Evolutionary conservation across 208 protist genomes (phyloP), one percentile per base, ranked within the genome.

Genomic region (Novymonas esmeraldas): DNA sequence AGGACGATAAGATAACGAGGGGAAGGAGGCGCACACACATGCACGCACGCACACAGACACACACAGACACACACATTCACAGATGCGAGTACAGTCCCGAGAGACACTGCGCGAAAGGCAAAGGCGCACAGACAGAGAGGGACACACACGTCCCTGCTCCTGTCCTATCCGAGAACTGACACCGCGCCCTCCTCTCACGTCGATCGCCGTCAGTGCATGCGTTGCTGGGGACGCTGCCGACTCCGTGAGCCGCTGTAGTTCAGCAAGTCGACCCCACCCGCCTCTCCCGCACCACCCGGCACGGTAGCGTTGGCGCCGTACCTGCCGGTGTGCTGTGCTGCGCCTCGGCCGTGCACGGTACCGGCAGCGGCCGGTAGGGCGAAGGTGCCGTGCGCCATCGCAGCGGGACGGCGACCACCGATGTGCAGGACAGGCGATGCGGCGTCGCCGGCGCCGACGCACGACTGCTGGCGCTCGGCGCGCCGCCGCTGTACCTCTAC

Each of bases 221-320:
- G 52, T 0, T 58, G 34, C 3, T 44, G 24, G 6, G 24, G 36
- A 14, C 48, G 10, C 50, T 52, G 38, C 7, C 38, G 49, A 1
- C 31, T 49, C 2, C 60, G 60, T 5, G 38, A 44, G 26, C 28
- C 24, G 54, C 61, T 52, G 44, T 69, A 75, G 54, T 69, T 52
- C 18, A 75, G 69, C 6, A 75, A n/a, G 28, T 75, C 69, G 9
- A 75, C 61, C 4, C 22, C 42, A 3, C n/a, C 50, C 10, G 54
- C 33, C 31, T 66, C 59, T 11, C 46, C 14, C 36, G 39, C 13
- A 38, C 6, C 20, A 29, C 6, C 36, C 13, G 56, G 33, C 54
- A 44, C 31, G n/a, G 20, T 11, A 29, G 3, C 18, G 1, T 11
- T 42, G 54, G 20, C 1, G 36, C 14, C 20, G 34, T n/a, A n/a